phyloP scores from a whole-genome alignment of 2,329 filamentous ascomycete species.

The Fusarium succisae region DNA sequence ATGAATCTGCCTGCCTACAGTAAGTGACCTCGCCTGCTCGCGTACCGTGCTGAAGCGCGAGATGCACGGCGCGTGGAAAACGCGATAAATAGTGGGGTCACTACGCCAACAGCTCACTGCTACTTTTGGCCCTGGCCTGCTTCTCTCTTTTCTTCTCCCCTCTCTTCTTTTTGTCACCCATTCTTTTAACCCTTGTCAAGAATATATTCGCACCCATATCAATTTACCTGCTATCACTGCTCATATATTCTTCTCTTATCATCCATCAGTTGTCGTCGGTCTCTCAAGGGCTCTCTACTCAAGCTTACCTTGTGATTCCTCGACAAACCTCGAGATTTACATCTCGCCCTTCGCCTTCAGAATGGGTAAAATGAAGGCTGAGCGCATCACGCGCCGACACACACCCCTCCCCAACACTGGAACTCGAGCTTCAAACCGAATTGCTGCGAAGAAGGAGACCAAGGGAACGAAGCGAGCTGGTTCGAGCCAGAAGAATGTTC shows the following conservation, averaged over 20 bases:
- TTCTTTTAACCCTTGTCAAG: not conserved
- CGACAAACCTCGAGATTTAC: not conserved
- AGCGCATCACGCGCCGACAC: not conserved
- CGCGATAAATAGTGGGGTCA: not conserved
- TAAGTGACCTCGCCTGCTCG: not conserved
- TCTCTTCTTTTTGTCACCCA: constrained; percentile 10
- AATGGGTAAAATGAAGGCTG: constrained; percentile 13
- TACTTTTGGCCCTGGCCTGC: not conserved
- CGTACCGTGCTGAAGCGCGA: not conserved
- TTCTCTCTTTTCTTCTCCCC: not conserved
- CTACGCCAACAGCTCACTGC: not conserved
- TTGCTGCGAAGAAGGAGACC: not conserved
- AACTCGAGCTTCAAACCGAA: not conserved
- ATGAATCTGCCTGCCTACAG: not conserved
- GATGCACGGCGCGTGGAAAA: not conserved
- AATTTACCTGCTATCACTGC: not conserved
- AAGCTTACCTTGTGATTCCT: not conserved
- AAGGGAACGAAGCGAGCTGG: not conserved
- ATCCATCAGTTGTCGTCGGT: not conserved
- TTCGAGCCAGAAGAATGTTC: not conserved
- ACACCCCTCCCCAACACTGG: not conserved
- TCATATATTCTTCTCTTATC: not conserved
- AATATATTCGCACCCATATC: constrained; percentile 14
- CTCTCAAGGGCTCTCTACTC: not conserved
- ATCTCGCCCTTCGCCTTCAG: not conserved